Evolutionary conservation across 176 grass and related monocot species (phyloP), one percentile per base, ranked within the genome.

Genomic region (Juncus inflexus): DNA sequence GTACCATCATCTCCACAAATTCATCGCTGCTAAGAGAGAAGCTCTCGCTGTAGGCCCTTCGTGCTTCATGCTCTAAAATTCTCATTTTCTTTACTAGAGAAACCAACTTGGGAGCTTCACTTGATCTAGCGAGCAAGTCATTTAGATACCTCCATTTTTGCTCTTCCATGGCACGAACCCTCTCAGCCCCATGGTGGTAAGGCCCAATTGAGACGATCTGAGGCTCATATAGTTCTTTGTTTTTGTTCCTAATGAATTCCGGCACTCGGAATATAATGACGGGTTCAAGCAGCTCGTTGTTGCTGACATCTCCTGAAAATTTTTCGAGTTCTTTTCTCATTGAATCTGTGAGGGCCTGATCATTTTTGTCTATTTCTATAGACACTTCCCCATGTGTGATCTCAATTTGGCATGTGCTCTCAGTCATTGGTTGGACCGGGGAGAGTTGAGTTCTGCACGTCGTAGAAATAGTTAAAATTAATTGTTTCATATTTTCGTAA

Each of bases 121-220:
- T 40, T 3, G 2, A 3, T 62, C 3, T 12, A 4, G 6, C 0
- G 13, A 62, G 35, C 8, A 62, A 39, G 36, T 39, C 9, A 10
- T 37, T 1, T 37, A 62, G 59, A 36, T 28, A 62, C 37, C 1
- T 9, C 59, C 59, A 62, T 3, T 62, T 62, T 62, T 62, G 59
- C 59, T 62, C 59, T 40, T 62, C 59, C 59, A 62, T 62, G 59
- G 59, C 11, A n/a, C 40, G 4, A 4, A 62, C 16, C 3, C 36
- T 37, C 59, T 37, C 6, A 1, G 7, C 35, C 59, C 59, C 19
- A 16, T 12, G 59, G 7, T 40, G 59, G 6, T 62, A 62, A 62
- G 59, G 59, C 16, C 59, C 59, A 12, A 12, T 62, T 62, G 59
- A 62, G 7, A 62, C 13, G 59, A 62, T 40, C 40, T 62, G 59